Evolutionary conservation across 345 rosid species (phyloP).

Genomic region (Litchi chinensis): DNA sequence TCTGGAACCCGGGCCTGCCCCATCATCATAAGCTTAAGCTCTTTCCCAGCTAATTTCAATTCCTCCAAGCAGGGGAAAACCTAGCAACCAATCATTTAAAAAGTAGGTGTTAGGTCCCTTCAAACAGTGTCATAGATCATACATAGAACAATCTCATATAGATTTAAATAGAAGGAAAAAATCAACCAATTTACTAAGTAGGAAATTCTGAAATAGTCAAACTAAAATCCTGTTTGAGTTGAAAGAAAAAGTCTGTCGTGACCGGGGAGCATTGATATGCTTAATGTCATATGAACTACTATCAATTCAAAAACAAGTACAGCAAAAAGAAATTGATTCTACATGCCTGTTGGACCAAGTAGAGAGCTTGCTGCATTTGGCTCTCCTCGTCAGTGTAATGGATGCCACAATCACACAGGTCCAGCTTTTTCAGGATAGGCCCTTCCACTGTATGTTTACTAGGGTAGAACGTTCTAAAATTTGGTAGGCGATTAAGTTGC

Average conservation of each 20-base stretch:
- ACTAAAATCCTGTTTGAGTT: no score
- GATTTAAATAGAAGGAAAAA: neutral
- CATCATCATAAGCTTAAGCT: neutral
- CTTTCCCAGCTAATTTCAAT: neutral
- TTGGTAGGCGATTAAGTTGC: neutral
- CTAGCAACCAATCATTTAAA: slow-evolving; percentile 7
- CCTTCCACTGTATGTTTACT: slow-evolving; percentile 24
- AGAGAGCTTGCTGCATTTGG: neutral
- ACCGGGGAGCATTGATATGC: neutral
- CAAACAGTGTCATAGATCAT: neutral
- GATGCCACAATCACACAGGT: neutral
- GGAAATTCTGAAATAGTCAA: neutral
- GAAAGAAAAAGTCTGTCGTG: neutral
- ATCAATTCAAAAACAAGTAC: neutral
- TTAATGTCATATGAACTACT: neutral
- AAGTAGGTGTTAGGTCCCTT: neutral
- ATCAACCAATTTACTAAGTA: neutral
- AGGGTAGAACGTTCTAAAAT: slow-evolving; percentile 26
- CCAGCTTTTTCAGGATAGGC: slow-evolving; percentile 8
- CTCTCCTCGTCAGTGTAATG: neutral
- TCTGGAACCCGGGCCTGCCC: neutral
- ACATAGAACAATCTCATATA: neutral
- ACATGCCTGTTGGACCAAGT: slow-evolving; percentile 13
- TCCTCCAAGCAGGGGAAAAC: slow-evolving; percentile 23
- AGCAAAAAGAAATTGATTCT: no score